These are phyloP conservation scores for Lithospermum erythrorhizon DNA, from an alignment of 257 asterid species.

Conservation along the genomic window DNA sequence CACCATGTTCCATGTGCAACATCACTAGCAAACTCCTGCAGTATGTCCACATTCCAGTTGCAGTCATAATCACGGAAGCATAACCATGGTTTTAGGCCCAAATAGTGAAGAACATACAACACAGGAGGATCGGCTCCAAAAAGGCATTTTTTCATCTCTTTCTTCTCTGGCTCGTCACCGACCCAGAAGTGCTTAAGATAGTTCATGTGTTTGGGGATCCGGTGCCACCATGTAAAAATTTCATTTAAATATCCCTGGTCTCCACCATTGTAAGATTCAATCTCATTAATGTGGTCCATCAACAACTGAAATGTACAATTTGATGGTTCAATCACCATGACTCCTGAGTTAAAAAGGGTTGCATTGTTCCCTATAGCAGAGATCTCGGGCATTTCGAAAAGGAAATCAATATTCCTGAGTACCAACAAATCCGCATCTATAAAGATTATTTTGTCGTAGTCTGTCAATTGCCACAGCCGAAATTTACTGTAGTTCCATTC, in stretches of 20 bases:
- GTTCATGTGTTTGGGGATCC: constrained; percentile 83
- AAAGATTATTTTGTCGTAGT: constrained; percentile 77
- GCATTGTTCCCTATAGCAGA: constrained; percentile 81
- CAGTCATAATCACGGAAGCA: constrained; percentile 88
- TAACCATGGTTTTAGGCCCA: constrained; percentile 81
- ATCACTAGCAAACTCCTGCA: constrained; percentile 75
- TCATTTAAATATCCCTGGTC: constrained; percentile 91
- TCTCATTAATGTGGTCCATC: constrained; percentile 80
- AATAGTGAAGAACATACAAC: constrained; percentile 67
- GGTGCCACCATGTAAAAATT: constrained; percentile 92
- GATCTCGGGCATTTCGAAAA: constrained; percentile 85
- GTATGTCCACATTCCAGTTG: constrained; percentile 68
- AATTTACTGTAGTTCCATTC: constrained; percentile 93
- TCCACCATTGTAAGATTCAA: constrained; percentile 86
- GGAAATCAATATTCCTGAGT: constrained; percentile 72
- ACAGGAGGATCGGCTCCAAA: constrained; percentile 77
- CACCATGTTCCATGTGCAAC: constrained; percentile 83
- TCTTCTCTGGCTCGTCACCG: constrained; percentile 62
- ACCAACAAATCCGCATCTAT: constrained; percentile 73
- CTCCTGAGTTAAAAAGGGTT: constrained; percentile 82
- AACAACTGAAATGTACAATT: constrained; percentile 67
- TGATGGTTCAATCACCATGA: constrained; percentile 89
- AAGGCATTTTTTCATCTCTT: constrained; percentile 46
- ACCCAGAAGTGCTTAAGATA: constrained; percentile 79
- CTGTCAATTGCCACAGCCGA: constrained; percentile 91